Base-by-base conservation (phyloP, 305 asterid genomes). In the Petunia hybrid region DNA sequence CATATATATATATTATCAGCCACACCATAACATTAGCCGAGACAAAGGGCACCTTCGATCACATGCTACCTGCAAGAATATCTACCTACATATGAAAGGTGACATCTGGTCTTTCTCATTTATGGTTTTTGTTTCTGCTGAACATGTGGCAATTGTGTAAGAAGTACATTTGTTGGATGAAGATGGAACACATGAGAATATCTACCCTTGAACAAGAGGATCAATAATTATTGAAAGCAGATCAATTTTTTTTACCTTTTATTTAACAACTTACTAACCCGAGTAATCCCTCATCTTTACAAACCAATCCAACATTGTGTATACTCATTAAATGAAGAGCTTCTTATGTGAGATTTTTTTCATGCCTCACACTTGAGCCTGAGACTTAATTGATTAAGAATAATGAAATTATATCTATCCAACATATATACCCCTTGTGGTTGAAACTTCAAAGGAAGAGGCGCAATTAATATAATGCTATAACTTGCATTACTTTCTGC, bases 51-150 rank as follows among this genome's bases (percentile, higher is more conserved):
- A 73, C 78, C 78, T 73, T 73, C 46, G 53, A 51, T 73, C 78
- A 73, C 78, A 73, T 73, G 78, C 63, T 51, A 73, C 35, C 78
- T 73, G 78, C 78, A 73, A 51, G 78, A 73, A 53, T 51, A 73
- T 73, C 78, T 51, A 73, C 78, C 64, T 36, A 73, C 46, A 73
- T 51, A 73, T 73, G 63, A 53, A 73, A 51, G 48, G 48, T 73
- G 78, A 53, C 78, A 73, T 73, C 78, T 73, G 63, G 78, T 51
- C 43, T 73, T 36, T 73, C 63, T 73, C 78, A 73, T 73, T 73
- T 73, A 51, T 53, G 42, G 40, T 73, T 51, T 36, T 53, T 73
- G 78, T 73, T 13, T 51, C 2, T 46, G 77, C 2, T 10, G 57
- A 36, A 36, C 36, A 73, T 51, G 78, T 73, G 78, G 78, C 78